Conservation (phyloP, 352 stramenopile species). For the Phytophthora kernoviae region DNA sequence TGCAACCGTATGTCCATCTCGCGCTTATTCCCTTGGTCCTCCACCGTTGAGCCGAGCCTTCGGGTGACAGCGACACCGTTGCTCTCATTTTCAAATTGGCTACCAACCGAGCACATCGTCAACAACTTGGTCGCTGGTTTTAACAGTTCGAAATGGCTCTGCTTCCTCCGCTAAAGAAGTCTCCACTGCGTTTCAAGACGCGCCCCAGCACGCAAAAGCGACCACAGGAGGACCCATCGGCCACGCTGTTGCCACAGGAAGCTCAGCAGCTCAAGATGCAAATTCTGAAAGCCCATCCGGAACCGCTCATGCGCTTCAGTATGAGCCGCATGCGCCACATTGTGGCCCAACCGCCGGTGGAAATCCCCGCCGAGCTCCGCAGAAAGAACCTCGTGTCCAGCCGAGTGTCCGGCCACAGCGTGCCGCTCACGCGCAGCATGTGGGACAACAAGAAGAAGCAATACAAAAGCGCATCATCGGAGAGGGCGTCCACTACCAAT, state of each 20-base stretch:
- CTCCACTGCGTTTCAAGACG: constrained; percentile 23
- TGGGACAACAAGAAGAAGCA: constrained; percentile 63
- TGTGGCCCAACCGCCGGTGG: constrained; percentile 48
- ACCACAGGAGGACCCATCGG: constrained; percentile 7
- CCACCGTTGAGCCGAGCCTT: neutral
- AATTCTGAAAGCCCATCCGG: constrained; percentile 48
- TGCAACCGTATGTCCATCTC: neutral
- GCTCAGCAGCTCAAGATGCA: constrained; percentile 64
- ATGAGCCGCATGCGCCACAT: constrained; percentile 66
- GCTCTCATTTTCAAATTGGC: constrained; percentile 22
- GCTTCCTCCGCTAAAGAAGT: constrained; percentile 30
- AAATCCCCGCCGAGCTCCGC: constrained; percentile 50
- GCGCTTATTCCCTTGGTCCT: neutral
- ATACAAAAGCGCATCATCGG: constrained; percentile 45
- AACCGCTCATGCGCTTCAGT: constrained; percentile 62
- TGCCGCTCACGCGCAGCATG: constrained; percentile 66
- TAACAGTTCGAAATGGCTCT: constrained; percentile 16
- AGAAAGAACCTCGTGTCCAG: constrained; percentile 38
- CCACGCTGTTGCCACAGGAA: constrained; percentile 36
- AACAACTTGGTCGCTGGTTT: neutral
- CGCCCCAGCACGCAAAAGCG: constrained; percentile 16
- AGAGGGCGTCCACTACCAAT: constrained; percentile 45
- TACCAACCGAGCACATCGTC: constrained; percentile 1
- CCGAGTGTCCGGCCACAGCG: constrained; percentile 54
- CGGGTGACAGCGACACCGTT: constrained; percentile 1